Evolutionary conservation across 192 early-diverging fungal genomes (phyloP).

Genomic region (Spizellomyces sp.): DNA sequence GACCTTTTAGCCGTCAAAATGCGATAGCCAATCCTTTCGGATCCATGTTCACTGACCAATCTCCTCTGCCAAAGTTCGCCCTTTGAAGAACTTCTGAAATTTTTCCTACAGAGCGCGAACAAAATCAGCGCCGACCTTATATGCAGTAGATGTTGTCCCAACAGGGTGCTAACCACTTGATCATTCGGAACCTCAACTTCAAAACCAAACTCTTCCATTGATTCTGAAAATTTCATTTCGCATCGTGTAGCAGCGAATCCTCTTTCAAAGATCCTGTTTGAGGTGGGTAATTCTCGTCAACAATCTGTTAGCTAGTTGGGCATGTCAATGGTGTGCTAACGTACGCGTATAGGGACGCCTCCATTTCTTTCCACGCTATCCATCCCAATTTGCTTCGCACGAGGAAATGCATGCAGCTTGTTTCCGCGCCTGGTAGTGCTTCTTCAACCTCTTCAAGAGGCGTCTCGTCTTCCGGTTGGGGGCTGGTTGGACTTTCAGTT

Average conservation of each 20-base stretch:
- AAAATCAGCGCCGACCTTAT: constrained; percentile 6
- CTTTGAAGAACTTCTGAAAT: constrained; percentile 47
- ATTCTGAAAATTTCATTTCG: constrained; percentile 48
- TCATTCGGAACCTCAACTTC: constrained; percentile 52
- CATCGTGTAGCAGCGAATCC: constrained; percentile 47
- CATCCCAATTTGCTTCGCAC: constrained; percentile 51
- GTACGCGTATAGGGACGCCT: constrained; percentile 44
- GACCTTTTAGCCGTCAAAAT: not conserved
- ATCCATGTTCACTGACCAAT: constrained; percentile 36
- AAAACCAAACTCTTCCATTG: constrained; percentile 46
- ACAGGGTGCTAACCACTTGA: constrained; percentile 31
- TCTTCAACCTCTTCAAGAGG: constrained; percentile 27
- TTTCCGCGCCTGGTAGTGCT: constrained; percentile 38
- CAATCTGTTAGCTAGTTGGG: not conserved
- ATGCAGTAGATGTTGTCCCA: not conserved
- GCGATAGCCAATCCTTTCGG: too few species aligned
- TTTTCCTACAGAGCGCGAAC: constrained; percentile 33
- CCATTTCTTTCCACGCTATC: constrained; percentile 55
- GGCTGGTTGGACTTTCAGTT: constrained; percentile 9
- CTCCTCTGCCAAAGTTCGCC: constrained; percentile 40
- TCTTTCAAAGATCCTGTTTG: constrained; percentile 46
- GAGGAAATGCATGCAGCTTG: constrained; percentile 46
- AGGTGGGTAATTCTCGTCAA: not conserved
- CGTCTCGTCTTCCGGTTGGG: constrained; percentile 22
- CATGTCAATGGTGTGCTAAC: not conserved